Evolutionary conservation across 2,329 filamentous ascomycete species (phyloP), one percentile per base, ranked within the genome.

Genomic region (Fusarium sp.): DNA sequence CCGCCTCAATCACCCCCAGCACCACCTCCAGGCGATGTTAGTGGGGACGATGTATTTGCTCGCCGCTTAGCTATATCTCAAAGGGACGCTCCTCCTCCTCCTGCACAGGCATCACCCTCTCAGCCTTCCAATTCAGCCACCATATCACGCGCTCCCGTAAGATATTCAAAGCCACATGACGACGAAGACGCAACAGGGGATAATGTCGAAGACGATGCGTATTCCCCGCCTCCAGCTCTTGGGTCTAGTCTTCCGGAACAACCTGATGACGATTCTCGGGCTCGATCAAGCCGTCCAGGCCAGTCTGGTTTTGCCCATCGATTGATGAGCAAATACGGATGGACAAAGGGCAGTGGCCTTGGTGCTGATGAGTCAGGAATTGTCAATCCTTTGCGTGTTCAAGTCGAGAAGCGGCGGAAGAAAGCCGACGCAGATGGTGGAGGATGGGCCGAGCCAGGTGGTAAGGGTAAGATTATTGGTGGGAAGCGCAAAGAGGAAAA

Each of bases 321-420:
- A 38, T 89, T 98, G 63, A 94, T 99, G 90, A 89, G 90, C 69
- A 98, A 98, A 81, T 96, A 97, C 83, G 96, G 96, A 62, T 98
- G 95, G 94, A 92, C 91, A 40, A 92, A 95, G 78, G 96, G 96
- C 30, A 89, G 92, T 71, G 96, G 96, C 25, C 89, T 99, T 8
- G 96, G 96, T 74, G 95, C 94, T 21, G 89, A 92, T 71, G 91
- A 90, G 37, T 90, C 91, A 30, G 96, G 96, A 69, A 98, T 99
- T 77, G 88, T 94, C 60, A 94, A 95, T 28, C 94, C 95, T 9
- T 85, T 99, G 8, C 90, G 91, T 52, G 93, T 96, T 32, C 90
- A 97, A 77, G 89, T 96, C n/a, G 92, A 96, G 77, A 97, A 96
- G 84, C 89, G 92, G 37, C 94, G 94, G 81, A 95, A 94, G 83